Conservation (phyloP, 805 yeast species). For the Spathaspora hagerdaliae region DNA sequence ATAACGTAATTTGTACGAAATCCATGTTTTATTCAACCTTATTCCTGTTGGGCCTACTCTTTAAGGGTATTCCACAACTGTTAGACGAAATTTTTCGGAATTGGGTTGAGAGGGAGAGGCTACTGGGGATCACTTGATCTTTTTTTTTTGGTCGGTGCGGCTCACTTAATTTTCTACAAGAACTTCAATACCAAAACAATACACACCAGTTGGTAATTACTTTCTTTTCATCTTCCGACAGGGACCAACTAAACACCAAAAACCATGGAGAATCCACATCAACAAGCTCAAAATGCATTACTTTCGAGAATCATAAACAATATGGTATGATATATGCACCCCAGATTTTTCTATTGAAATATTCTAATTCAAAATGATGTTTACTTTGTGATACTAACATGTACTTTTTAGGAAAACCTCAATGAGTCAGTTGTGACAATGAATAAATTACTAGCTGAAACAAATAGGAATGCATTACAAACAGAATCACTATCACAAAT, state of each 20-base stretch:
- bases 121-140: too few relatives aligned
- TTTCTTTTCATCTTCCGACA: too few relatives aligned
- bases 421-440: slow-evolving; percentile 66
- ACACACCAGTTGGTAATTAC: too few relatives aligned
- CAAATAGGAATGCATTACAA: slow-evolving; percentile 64
- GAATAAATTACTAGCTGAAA: slow-evolving; percentile 56
- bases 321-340: slow-evolving; percentile 48
- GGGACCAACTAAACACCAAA: not conserved
- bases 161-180: too few relatives aligned
- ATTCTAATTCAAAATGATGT: not conserved
- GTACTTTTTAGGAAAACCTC: slow-evolving; percentile 50
- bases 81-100: too few relatives aligned
- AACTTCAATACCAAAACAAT: too few relatives aligned
- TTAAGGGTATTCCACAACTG: too few relatives aligned
- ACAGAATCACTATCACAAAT: slow-evolving; percentile 69
- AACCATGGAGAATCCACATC: slow-evolving; percentile 81
- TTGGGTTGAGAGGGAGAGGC: too few relatives aligned
- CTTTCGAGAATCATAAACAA: slow-evolving; percentile 73
- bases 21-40: slow-evolving; percentile 18
- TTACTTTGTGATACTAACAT: not conserved
- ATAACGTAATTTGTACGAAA: slow-evolving; percentile 18
- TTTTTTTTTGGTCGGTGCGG: too few relatives aligned
- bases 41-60: too few relatives aligned
- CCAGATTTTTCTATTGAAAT: not conserved
- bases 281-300: slow-evolving; percentile 72